A percentile compares a stretch with the other conserved stretches of the same genome.
These are phyloP conservation scores for Cynanchum wilfordii DNA, from an alignment of 257 asterid species.

Conservation along the genomic window DNA sequence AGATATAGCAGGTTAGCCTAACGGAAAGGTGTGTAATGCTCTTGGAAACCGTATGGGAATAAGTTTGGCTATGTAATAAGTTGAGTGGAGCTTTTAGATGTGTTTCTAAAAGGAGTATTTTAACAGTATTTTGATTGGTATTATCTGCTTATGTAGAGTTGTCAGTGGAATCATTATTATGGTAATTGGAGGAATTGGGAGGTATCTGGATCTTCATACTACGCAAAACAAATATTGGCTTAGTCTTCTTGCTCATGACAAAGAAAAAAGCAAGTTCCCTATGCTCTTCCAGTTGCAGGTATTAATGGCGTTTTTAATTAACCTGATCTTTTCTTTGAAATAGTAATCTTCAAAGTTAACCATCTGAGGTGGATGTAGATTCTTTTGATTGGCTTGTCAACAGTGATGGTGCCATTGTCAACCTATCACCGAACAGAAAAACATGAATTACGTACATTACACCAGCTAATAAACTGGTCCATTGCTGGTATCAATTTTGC, in stretches of 20 bases:
- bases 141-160: constrained; percentile 32
- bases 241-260: constrained; percentile 41
- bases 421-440: constrained; percentile 87
- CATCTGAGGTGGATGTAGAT: constrained; percentile 41
- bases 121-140: not conserved
- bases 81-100: not conserved
- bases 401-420: constrained; percentile 82
- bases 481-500: constrained; percentile 60
- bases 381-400: constrained; percentile 62
- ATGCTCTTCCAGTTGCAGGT: constrained; percentile 82
- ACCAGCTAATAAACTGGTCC: constrained; percentile 88
- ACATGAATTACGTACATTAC: constrained; percentile 64
- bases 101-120: not conserved
- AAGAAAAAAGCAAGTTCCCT: constrained; percentile 41
- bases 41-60: not conserved
- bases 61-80: not conserved
- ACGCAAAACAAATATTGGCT: constrained; percentile 48
- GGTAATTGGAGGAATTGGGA: constrained; percentile 58
- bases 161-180: constrained; percentile 65
- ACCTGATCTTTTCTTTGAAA: not conserved
- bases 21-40: not conserved
- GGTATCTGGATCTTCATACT: constrained; percentile 49
- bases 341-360: not conserved
- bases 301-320: not conserved
- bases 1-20: not conserved